Percentiles rank a stretch among this genome's conserved stretches.
phyloP scores from a whole-genome alignment of 1,139 yeast genomes.

The Tardiomyces depauwii region DNA sequence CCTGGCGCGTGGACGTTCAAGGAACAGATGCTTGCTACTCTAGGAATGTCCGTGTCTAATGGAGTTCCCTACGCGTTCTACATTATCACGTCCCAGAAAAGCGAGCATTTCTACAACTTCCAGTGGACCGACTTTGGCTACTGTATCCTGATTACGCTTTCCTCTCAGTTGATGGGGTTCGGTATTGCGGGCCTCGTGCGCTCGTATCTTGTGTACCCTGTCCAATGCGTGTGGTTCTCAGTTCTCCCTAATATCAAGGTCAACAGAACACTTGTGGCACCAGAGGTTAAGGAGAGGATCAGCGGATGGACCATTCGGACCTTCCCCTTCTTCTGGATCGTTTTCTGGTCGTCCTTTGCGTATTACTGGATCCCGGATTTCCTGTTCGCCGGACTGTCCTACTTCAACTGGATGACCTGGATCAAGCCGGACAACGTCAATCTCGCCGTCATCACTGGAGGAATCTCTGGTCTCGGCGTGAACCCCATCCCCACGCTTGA shows the following conservation, averaged over 20 bases:
- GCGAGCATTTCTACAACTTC: conserved; percentile 19
- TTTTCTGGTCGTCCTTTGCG: conserved; percentile 28
- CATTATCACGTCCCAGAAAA: conserved; percentile 21
- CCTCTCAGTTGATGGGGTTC: conserved; percentile 47
- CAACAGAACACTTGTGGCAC: conserved; percentile 19
- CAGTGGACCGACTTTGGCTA: conserved; percentile 27
- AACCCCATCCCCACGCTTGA: conserved; percentile 39
- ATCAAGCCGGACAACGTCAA: conserved; percentile 27
- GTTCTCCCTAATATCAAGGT: conserved; percentile 29
- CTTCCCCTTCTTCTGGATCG: conserved; percentile 15
- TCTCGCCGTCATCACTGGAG: conserved; percentile 42
- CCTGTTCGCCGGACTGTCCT: conserved; percentile 10
- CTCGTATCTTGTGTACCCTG: conserved; percentile 28
- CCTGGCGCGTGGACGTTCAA: conserved; percentile 51
- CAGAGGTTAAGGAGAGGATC: conserved; percentile 20
- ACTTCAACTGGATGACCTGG: conserved; percentile 18
- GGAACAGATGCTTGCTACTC: conserved; percentile 39
- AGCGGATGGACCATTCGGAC: conserved; percentile 36
- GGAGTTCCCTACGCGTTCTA: conserved; percentile 18
- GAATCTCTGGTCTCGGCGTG: conserved; percentile 37
- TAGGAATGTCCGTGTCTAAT: conserved; percentile 13
- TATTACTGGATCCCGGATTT: conserved; percentile 26
- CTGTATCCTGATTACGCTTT: conserved; percentile 38
- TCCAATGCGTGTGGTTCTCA: conserved; percentile 32
- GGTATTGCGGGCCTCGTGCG: conserved; percentile 43